Conservation (phyloP, 2,329 filamentous ascomycete genomes). For the Hortaea werneckii region DNA sequence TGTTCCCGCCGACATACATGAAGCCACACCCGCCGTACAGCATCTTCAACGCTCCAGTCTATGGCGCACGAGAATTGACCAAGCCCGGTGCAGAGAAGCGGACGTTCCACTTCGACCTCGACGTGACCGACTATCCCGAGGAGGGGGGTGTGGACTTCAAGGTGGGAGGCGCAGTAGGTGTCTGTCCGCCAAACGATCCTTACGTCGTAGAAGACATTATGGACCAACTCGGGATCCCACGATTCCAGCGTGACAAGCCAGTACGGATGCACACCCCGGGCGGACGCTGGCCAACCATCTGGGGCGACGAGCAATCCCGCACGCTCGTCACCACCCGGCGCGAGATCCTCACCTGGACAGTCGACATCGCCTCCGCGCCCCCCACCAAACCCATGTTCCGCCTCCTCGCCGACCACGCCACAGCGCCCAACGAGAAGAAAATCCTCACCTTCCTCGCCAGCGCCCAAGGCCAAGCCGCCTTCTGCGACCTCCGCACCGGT, state of each 20-base stretch:
- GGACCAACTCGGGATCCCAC: slow-evolving; percentile 69
- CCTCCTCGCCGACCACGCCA: slow-evolving; percentile 73
- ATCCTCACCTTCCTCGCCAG: slow-evolving; percentile 78
- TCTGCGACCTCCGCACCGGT: slow-evolving; percentile 85
- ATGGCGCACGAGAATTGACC: slow-evolving; percentile 77
- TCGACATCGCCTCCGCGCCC: slow-evolving; percentile 84
- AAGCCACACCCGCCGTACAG: slow-evolving; percentile 90
- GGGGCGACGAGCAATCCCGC: slow-evolving; percentile 80
- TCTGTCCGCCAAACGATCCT: slow-evolving; percentile 78
- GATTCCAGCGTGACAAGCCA: slow-evolving; percentile 72
- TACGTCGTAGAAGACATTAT: slow-evolving; percentile 73
- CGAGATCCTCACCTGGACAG: slow-evolving; percentile 91
- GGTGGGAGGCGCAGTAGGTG: slow-evolving; percentile 88
- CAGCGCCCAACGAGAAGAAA: slow-evolving; percentile 74
- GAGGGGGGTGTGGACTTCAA: slow-evolving; percentile 85
- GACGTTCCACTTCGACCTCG: slow-evolving; percentile 94
- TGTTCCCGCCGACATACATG: slow-evolving; percentile 76
- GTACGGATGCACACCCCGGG: slow-evolving; percentile 66
- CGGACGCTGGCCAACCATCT: slow-evolving; percentile 94
- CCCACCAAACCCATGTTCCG: slow-evolving; percentile 82
- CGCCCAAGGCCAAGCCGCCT: slow-evolving; percentile 79
- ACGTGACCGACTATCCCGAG: slow-evolving; percentile 86
- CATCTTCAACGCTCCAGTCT: slow-evolving; percentile 81
- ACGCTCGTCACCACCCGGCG: slow-evolving; percentile 83
- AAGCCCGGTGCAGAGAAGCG: slow-evolving; percentile 84